Conservation (phyloP, 192 early-diverging fungal genomes). For the Backusella liffmaniae region DNA sequence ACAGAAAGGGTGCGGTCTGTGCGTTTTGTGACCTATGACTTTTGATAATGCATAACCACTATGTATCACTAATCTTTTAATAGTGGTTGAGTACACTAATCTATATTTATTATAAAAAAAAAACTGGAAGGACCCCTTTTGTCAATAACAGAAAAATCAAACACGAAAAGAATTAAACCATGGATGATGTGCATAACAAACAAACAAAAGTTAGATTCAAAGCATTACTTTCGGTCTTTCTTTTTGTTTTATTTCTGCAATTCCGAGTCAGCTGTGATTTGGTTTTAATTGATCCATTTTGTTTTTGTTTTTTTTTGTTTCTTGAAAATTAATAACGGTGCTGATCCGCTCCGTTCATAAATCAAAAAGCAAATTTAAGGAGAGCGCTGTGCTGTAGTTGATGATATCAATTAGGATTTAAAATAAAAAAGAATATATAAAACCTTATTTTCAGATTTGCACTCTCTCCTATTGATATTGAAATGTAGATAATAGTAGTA, state of each 20-base stretch:
- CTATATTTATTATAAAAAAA: neutral
- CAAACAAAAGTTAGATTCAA: neutral
- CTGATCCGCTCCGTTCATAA: neutral
- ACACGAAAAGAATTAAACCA: neutral
- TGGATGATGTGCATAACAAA: neutral
- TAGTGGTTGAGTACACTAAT: neutral
- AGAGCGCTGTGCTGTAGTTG: neutral
- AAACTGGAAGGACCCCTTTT: neutral
- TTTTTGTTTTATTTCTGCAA: neutral
- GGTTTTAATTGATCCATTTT: neutral
- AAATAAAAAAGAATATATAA: neutral
- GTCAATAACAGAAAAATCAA: neutral
- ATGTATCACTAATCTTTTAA: neutral
- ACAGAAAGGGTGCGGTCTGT: neutral
- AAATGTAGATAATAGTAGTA: neutral
- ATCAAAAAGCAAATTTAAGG: neutral
- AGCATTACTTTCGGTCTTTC: neutral
- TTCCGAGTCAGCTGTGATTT: neutral
- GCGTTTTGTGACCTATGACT: slow-evolving; percentile 3
- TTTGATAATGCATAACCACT: neutral
- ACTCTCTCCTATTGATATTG: neutral
- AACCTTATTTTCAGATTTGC: neutral
- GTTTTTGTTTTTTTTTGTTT: neutral
- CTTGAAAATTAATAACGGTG: neutral
- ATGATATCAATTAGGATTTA: neutral